Conservation (phyloP, 2,329 filamentous ascomycete genomes). For the Orbilia javanica region DNA sequence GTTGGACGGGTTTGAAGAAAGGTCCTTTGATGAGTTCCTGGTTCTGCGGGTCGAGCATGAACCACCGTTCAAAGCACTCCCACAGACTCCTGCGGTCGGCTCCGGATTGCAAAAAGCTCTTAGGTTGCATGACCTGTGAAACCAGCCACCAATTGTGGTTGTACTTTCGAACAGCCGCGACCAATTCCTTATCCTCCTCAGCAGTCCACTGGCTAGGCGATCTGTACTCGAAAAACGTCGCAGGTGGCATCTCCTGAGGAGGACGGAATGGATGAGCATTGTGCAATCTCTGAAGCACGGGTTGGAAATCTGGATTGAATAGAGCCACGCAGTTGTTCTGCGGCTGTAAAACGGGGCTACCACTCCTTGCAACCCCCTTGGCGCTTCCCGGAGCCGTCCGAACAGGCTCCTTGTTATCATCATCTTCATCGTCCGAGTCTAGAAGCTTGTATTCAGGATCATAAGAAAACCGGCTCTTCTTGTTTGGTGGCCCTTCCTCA, state of each 20-base stretch:
- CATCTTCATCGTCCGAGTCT: conserved; percentile 76
- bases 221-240: conserved; percentile 89
- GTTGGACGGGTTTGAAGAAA: conserved; percentile 85
- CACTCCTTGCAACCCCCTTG: conserved; percentile 29
- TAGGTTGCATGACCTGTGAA: conserved; percentile 79
- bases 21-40: conserved; percentile 94
- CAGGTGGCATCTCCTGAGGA: conserved; percentile 92
- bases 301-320: conserved; percentile 89
- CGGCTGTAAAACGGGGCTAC: conserved; percentile 70
- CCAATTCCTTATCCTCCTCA: conserved; percentile 89
- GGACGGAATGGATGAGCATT: conserved; percentile 93
- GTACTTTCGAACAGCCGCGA: conserved; percentile 86
- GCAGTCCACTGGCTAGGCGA: conserved; percentile 91
- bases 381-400: conserved; percentile 56
- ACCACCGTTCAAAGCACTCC: conserved; percentile 99
- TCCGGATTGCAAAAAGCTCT: conserved; percentile 83
- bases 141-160: conserved; percentile 99
- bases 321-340: conserved; percentile 83
- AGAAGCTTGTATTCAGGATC: conserved; percentile 64
- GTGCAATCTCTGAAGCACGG: conserved; percentile 88
- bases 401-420: conserved; percentile 63
- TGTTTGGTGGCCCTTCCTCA: conserved; percentile 75
- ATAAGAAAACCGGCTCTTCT: conserved; percentile 86
- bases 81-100: conserved; percentile 92
- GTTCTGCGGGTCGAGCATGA: conserved; percentile 88